phyloP scores from a whole-genome alignment of 306 rosid genomes.

The Cucurbita moschata region DNA sequence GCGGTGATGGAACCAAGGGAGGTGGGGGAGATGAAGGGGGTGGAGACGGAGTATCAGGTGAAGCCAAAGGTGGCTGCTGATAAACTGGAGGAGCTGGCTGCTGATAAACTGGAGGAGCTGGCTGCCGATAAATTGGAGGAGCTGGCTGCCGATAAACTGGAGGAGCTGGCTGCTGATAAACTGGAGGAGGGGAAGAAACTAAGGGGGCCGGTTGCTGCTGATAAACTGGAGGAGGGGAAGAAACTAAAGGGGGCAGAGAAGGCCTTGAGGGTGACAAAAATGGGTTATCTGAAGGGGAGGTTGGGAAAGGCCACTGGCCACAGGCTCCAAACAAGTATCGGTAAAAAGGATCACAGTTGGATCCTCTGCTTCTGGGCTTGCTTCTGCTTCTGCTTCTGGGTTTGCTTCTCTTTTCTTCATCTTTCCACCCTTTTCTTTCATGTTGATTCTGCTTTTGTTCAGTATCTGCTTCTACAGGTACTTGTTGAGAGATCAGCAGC shows the following conservation, averaged over 20 bases:
- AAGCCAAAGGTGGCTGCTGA: not conserved
- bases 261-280: conserved; percentile 32
- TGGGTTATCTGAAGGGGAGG: conserved; percentile 46
- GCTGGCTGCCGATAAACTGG: not conserved
- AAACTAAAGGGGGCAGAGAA: conserved; percentile 9
- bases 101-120: no score
- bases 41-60: not conserved
- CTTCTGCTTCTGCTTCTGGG: conserved; percentile 10
- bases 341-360: conserved; percentile 54
- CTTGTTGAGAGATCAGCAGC: conserved; percentile 21
- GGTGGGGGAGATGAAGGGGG: conserved; percentile 21
- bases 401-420: conserved; percentile 20
- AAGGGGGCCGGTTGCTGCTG: conserved; percentile 1
- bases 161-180: not conserved
- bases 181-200: conserved; percentile 17
- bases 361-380: conserved; percentile 10
- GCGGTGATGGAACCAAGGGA: conserved; percentile 32
- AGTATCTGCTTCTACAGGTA: conserved; percentile 20
- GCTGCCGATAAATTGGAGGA: no score
- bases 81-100: not conserved
- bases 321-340: conserved; percentile 42
- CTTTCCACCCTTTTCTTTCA: conserved; percentile 4
- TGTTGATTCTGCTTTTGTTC: conserved; percentile 1
- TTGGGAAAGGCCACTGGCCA: conserved; percentile 75
- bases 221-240: conserved; percentile 29